Percentiles rank a stretch among this genome's conserved stretches.
Evolutionary conservation across 139 green algal species (phyloP).

Genomic region (Zygnema circumcarinatum): DNA sequence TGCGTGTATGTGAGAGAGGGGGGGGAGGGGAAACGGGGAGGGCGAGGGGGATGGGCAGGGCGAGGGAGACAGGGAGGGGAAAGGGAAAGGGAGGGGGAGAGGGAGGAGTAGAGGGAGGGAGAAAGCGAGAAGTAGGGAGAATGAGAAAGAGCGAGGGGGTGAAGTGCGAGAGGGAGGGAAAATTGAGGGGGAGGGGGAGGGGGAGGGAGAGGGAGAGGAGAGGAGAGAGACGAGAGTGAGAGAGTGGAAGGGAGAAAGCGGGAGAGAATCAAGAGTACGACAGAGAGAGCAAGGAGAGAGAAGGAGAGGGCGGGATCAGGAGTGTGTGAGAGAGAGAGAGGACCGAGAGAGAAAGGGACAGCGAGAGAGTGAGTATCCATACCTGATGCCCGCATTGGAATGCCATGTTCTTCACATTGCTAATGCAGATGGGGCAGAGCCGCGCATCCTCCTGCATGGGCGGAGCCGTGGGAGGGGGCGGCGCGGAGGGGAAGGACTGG

Average conservation of each 20-base stretch:
- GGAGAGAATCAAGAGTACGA: neutral
- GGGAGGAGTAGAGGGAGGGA: neutral
- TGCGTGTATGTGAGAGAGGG: neutral
- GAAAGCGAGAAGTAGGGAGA: neutral
- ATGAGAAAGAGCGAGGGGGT: neutral
- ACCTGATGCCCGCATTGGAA: constrained; percentile 58
- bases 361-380: neutral
- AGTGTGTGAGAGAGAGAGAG: neutral
- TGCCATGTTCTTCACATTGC: constrained; percentile 35
- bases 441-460: neutral
- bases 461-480: neutral
- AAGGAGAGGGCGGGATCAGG: too few species aligned
- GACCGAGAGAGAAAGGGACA: neutral
- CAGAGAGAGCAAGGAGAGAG: neutral
- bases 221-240: neutral
- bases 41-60: neutral
- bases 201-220: too few species aligned
- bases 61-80: neutral
- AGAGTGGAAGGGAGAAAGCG: neutral
- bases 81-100: neutral
- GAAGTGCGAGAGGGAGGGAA: neutral
- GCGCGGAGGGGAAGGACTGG: neutral
- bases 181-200: neutral
- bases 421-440: constrained; percentile 38
- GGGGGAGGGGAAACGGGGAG: neutral